Percentiles rank a stretch among this genome's conserved stretches.
phyloP scores from a whole-genome alignment of 129 eudicot genomes.

The Erigeron canadensis region DNA sequence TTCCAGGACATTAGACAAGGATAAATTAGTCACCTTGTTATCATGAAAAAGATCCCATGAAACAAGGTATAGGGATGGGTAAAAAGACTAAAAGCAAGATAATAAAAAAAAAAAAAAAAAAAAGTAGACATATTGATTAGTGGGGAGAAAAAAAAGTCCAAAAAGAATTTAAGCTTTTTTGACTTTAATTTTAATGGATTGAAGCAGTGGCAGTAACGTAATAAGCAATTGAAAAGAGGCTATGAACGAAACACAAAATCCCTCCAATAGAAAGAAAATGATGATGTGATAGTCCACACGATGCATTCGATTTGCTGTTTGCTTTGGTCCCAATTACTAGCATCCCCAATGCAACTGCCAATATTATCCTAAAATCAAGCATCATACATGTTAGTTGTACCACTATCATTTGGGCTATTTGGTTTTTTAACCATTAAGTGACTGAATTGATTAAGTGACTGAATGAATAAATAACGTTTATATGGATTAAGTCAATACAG shows the following conservation, averaged over 20 bases:
- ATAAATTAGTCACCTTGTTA: not conserved
- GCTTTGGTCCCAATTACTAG: constrained; percentile 73
- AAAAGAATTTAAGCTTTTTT: constrained; percentile 11
- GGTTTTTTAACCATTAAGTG: too few species aligned
- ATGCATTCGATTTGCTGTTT: constrained; percentile 64
- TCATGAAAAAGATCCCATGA: constrained; percentile 12
- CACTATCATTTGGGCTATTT: too few species aligned
- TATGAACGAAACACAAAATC: constrained; percentile 80
- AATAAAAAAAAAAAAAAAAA: too few species aligned
- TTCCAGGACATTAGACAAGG: constrained; percentile 3
- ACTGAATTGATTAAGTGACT: too few species aligned
- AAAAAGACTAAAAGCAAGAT: not conserved
- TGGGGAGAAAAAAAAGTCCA: constrained; percentile 1
- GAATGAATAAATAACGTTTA: too few species aligned
- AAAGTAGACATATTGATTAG: not conserved
- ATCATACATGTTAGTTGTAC: too few species aligned
- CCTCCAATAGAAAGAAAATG: constrained; percentile 88
- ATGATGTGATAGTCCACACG: constrained; percentile 80
- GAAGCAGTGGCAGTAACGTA: constrained; percentile 74
- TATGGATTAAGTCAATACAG: too few species aligned
- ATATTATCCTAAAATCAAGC: constrained; percentile 51
- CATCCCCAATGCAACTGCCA: constrained; percentile 65
- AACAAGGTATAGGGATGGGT: constrained; percentile 1
- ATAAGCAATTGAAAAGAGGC: constrained; percentile 65
- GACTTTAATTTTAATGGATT: not conserved